Conservation (phyloP, 495 filamentous ascomycete species). For the Neurospora cerealis region DNA sequence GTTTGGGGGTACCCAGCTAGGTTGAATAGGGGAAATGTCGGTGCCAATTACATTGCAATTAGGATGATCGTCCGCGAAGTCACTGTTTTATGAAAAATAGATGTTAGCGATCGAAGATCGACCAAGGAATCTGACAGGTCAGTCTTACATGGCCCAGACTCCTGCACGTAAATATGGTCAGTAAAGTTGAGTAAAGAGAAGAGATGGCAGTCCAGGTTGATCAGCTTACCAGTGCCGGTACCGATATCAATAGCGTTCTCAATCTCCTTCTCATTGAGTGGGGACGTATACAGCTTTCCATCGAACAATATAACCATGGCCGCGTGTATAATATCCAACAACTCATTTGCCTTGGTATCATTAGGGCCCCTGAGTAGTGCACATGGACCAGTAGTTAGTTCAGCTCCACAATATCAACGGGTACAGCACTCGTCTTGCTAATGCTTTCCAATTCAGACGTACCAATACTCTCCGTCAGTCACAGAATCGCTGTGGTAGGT, state of each 20-base stretch:
- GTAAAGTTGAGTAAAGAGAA: not conserved
- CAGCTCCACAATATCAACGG: not conserved
- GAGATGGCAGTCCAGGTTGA: not conserved
- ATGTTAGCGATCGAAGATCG: not conserved
- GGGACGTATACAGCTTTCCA: conserved; percentile 37
- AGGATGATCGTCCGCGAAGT: conserved; percentile 36
- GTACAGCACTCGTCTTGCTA: not conserved
- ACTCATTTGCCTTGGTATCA: conserved; percentile 23
- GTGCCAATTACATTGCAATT: conserved; percentile 43
- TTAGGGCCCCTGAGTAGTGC: conserved; percentile 23
- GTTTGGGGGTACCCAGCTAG: conserved; percentile 32
- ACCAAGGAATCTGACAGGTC: not conserved
- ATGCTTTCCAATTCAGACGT: not conserved
- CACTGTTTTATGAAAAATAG: conserved; percentile 13
- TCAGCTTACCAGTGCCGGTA: not conserved
- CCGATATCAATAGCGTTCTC: too few species aligned
- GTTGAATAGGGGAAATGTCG: conserved; percentile 49
- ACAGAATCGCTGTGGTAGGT: conserved; percentile 18
- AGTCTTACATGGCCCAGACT: not conserved
- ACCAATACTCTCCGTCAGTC: conserved; percentile 11
- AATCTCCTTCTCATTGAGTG: conserved; percentile 20
- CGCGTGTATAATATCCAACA: conserved; percentile 22
- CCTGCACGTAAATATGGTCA: not conserved
- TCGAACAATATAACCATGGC: conserved; percentile 1
- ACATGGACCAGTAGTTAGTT: not conserved